These are phyloP conservation scores for Peniophora sp. DNA, from an alignment of 1,284 basidiomycete species.

Conservation along the genomic window DNA sequence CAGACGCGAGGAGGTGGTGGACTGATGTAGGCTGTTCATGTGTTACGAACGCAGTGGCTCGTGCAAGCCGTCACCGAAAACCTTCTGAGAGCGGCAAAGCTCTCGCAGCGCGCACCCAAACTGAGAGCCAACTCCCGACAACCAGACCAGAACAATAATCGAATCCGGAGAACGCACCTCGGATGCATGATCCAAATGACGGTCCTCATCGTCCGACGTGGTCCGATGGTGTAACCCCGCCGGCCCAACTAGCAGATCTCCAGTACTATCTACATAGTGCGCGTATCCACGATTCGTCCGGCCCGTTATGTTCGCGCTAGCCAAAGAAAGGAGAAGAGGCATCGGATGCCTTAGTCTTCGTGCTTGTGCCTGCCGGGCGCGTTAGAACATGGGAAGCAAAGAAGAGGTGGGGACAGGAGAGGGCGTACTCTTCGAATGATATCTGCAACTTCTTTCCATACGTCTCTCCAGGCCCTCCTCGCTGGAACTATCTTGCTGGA, in stretches of 20 bases:
- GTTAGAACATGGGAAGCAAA: no score
- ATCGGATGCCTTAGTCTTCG: constrained; percentile 88
- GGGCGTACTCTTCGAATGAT: constrained; percentile 71
- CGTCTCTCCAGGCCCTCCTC: constrained; percentile 64
- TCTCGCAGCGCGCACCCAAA: no score
- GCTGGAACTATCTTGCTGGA: no score
- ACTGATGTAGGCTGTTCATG: no score
- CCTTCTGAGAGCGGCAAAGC: no score
- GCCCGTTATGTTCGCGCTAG: constrained; percentile 59
- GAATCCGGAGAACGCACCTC: constrained; percentile 41
- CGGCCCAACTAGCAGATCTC: constrained; percentile 70
- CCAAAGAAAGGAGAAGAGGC: constrained; percentile 79
- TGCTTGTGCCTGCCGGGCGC: constrained; percentile 78
- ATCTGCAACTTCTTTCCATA: constrained; percentile 74
- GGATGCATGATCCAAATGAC: constrained; percentile 74
- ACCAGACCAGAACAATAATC: background rate
- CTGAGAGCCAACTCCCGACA: background rate
- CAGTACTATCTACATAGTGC: constrained; percentile 55
- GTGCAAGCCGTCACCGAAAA: no score
- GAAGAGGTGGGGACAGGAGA: no score
- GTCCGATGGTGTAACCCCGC: constrained; percentile 84
- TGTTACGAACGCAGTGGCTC: no score
- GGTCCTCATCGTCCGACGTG: constrained; percentile 65
- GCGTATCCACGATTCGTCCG: constrained; percentile 65
- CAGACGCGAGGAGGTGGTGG: no score